Conservation (phyloP, 148 eudicot species). For the Beta vulgaris region DNA sequence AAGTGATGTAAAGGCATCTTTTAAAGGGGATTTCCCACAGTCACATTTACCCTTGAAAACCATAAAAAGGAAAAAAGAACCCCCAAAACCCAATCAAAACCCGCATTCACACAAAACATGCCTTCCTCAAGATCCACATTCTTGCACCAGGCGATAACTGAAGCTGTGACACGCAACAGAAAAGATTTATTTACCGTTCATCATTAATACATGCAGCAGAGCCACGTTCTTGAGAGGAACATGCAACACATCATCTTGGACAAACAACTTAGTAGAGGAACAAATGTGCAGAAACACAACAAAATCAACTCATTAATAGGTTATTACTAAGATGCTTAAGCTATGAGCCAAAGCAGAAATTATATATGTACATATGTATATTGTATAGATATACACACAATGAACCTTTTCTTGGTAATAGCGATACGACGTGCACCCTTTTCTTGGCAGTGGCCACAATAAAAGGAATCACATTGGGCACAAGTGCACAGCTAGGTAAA, state of each 20-base stretch:
- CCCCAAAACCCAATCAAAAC: slow-evolving; percentile 44
- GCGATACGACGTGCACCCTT: no score
- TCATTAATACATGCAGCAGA: slow-evolving; percentile 24
- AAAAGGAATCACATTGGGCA: neutral
- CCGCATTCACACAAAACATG: slow-evolving; percentile 41
- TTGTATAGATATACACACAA: no score
- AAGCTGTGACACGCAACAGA: slow-evolving; percentile 81
- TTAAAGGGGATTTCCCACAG: slow-evolving; percentile 3
- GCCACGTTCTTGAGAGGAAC: slow-evolving; percentile 10
- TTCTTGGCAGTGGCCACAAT: neutral
- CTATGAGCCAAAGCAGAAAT: neutral
- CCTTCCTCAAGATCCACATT: slow-evolving; percentile 80
- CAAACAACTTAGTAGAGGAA: neutral
- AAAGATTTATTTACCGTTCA: slow-evolving; percentile 39
- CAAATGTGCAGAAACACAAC: neutral
- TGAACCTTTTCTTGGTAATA: no score
- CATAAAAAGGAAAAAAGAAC: slow-evolving; percentile 31
- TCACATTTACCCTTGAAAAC: slow-evolving; percentile 32
- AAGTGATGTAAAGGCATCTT: slow-evolving; percentile 17
- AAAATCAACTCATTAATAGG: neutral
- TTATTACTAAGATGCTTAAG: neutral
- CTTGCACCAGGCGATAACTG: slow-evolving; percentile 72
- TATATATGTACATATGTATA: no score
- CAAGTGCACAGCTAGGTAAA: neutral
- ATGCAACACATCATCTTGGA: slow-evolving; percentile 2